Conservation (phyloP, 345 rosid species). For the Salix arbutifolia region DNA sequence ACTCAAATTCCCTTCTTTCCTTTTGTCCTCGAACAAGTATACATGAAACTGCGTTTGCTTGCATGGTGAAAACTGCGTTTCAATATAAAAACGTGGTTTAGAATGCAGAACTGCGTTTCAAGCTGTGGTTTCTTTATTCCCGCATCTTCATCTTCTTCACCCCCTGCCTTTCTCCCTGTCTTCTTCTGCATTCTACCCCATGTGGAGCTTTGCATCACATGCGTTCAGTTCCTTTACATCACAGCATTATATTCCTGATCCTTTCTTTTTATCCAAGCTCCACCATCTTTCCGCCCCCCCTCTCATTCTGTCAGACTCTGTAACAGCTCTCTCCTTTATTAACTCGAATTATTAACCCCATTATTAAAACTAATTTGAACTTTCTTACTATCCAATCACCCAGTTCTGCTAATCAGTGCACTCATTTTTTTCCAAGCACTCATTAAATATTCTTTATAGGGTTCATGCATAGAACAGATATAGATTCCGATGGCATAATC, state of each 20-base stretch:
- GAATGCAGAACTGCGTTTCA: background rate
- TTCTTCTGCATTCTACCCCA: background rate
- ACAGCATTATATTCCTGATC: constrained; percentile 4
- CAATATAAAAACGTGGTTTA: too few species aligned
- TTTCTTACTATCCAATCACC: constrained; percentile 3
- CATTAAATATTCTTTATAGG: background rate
- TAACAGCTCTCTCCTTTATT: constrained; percentile 8
- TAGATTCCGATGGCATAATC: constrained; percentile 12
- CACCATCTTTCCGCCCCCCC: constrained; percentile 19
- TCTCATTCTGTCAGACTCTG: constrained; percentile 19
- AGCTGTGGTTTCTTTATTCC: constrained; percentile 9
- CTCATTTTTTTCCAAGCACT: background rate
- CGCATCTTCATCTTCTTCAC: background rate
- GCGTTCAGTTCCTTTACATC: constrained; percentile 22
- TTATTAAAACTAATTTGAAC: constrained; percentile 12
- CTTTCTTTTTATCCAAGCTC: constrained; percentile 13
- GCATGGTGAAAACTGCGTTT: too few species aligned
- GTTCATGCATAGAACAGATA: constrained; percentile 5
- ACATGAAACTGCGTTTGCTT: background rate
- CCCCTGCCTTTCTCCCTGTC: background rate
- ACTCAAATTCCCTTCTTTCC: background rate
- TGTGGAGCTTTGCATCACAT: constrained; percentile 21
- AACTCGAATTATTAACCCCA: constrained; percentile 22
- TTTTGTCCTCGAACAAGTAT: background rate
- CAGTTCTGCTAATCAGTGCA: constrained; percentile 6